Conservation (phyloP, 2,329 filamentous ascomycete species). For the Epichloe gansuensis region DNA sequence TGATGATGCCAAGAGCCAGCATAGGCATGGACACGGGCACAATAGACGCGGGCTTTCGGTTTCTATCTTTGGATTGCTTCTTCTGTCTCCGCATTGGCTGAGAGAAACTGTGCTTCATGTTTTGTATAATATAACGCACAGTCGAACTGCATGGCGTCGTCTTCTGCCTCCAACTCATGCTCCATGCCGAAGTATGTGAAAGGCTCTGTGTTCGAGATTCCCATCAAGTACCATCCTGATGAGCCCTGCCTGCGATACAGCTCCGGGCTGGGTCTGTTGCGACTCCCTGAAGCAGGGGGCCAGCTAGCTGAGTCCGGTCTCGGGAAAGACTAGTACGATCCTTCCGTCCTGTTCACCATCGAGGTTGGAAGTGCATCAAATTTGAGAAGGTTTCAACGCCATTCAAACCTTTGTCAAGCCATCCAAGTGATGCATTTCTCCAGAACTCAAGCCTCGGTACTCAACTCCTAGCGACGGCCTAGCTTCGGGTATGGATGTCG, state of each 20-base stretch:
- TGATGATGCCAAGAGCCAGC: neutral
- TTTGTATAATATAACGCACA: conserved; percentile 1
- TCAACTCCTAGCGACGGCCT: no score
- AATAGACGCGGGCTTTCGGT: neutral
- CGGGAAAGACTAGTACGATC: no score
- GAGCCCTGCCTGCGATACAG: neutral
- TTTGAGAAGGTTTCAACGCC: no score
- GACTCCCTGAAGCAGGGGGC: no score
- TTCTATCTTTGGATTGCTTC: neutral
- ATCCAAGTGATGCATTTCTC: no score
- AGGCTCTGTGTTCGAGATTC: neutral
- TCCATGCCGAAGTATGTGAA: neutral
- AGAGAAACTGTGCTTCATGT: neutral
- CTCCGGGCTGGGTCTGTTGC: no score
- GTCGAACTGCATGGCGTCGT: neutral
- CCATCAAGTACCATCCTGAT: neutral
- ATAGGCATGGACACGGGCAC: neutral
- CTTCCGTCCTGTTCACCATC: no score
- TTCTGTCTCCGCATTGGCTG: neutral
- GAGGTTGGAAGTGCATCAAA: no score
- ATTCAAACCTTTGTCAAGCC: no score
- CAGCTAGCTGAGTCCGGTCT: no score
- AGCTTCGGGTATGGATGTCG: no score
- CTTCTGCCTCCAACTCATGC: neutral
- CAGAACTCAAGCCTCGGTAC: no score